A percentile compares a stretch with the other conserved stretches of the same genome.
Evolutionary conservation across 495 filamentous ascomycete genomes (phyloP).

Genomic region (Umbilicaria muhlenbergii): DNA sequence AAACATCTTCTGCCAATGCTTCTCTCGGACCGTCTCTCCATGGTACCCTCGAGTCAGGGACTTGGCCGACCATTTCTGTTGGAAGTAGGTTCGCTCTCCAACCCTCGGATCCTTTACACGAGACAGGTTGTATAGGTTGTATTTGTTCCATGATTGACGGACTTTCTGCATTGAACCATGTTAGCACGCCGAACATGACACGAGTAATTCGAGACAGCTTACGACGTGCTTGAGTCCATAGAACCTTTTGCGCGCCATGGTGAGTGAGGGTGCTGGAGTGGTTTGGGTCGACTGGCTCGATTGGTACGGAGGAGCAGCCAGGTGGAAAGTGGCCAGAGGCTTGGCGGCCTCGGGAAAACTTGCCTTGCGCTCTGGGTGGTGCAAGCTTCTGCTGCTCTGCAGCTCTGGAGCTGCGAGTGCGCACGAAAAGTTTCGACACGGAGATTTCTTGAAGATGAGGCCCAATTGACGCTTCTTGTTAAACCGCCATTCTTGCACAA

Average conservation of each 20-base stretch:
- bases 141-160: slow-evolving; percentile 95
- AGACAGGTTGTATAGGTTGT: slow-evolving; percentile 81
- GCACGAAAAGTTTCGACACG: too few relatives aligned
- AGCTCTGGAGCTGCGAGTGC: not conserved
- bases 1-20: slow-evolving; percentile 89
- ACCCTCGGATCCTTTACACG: slow-evolving; percentile 27
- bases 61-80: slow-evolving; percentile 95
- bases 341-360: slow-evolving; percentile 1
- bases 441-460: too few relatives aligned
- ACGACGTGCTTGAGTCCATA: slow-evolving; percentile 49
- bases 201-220: slow-evolving; percentile 11
- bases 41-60: slow-evolving; percentile 72
- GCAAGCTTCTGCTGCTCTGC: too few relatives aligned
- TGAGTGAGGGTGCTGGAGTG: slow-evolving; percentile 8
- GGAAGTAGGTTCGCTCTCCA: slow-evolving; percentile 59
- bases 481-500: too few relatives aligned
- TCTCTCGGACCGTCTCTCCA: slow-evolving; percentile 81
- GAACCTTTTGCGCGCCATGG: slow-evolving; percentile 43
- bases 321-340: not conserved
- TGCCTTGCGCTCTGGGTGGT: not conserved
- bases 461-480: too few relatives aligned
- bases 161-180: slow-evolving; percentile 45
- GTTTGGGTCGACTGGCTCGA: not conserved
- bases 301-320: too few relatives aligned
- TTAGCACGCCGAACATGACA: not conserved